phyloP scores from a whole-genome alignment of 164 flowering plant genomes.

The Aristolochia contorta region DNA sequence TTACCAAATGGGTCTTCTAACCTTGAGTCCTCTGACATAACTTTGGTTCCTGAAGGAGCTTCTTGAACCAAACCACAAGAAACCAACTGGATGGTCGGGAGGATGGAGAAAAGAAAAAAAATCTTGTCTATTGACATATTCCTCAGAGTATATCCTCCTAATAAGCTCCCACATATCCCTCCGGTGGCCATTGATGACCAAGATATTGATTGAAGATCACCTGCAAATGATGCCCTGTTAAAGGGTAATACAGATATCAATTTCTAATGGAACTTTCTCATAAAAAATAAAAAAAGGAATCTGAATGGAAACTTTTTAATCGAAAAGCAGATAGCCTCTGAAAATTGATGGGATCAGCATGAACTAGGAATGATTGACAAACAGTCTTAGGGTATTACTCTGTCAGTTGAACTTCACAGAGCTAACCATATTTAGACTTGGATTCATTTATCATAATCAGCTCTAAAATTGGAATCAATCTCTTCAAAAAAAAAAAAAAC shows the following conservation, averaged over 20 bases:
- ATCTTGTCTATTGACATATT: constrained; percentile 49
- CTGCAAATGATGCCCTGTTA: constrained; percentile 78
- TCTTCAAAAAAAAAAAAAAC: no score
- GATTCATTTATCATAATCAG: no score
- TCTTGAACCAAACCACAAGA: constrained; percentile 81
- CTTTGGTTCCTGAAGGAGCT: constrained; percentile 22
- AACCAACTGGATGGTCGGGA: constrained; percentile 61
- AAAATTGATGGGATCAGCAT: no score
- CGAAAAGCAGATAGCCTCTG: no score
- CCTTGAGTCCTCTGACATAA: constrained; percentile 16
- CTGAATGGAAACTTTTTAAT: background rate
- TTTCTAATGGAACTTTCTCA: background rate
- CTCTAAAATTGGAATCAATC: no score
- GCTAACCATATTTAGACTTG: no score
- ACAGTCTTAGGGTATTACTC: no score
- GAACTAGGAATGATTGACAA: no score
- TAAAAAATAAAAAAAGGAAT: background rate
- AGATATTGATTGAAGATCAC: constrained; percentile 85
- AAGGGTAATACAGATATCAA: constrained; percentile 7
- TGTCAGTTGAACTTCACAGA: no score
- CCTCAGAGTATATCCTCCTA: constrained; percentile 75
- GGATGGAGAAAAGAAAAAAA: constrained; percentile 64
- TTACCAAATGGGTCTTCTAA: constrained; percentile 1
- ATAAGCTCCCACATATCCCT: constrained; percentile 79
- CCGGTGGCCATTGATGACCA: constrained; percentile 94